Base-by-base conservation (phyloP, 768 basidiomycete species). In the Hericium coralloides region DNA sequence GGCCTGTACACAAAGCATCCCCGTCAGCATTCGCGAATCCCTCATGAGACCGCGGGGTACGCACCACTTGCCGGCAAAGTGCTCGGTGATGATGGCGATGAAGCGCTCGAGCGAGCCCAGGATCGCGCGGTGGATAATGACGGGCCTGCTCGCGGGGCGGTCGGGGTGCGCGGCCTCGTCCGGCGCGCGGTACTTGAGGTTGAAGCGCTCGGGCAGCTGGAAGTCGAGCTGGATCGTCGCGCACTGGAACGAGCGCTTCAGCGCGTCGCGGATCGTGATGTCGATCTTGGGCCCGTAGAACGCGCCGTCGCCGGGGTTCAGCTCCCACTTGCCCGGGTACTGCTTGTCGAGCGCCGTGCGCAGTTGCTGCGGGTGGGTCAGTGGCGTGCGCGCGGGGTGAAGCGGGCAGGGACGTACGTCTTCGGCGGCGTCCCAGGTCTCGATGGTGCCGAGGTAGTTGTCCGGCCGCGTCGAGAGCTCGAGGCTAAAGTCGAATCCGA, bases 211-310 rank as follows among this genome's bases (percentile, higher is more conserved):
- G 10, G 97, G 97, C 1, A 99, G 82, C 71, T 99, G 93, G 83
- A 98, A 99, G 74, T 98, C 95, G 58, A 99, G 89, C 73, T 98
- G 91, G 70, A 98, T 98, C 2, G 97, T 98, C 41, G 94, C 97
- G 66, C 95, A 98, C 71, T 99, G 97, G 84, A 93, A 95, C 22
- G 92, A 92, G 49, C 97, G 85, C 38, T 79, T 83, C 22, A 98
- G 78, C 0, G 97, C 95, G 65, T 99, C 97, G 23, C 84, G 82
- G 68, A 98, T 89, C 58, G 89, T 92, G 74, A 99, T 95, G 72
- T 98, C 97, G 66, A 98, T 95, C 77, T 98, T 98, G 61, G 97
- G 97, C 0, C 97, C 97, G 73, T 99, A 99, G 81, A 99, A 99
- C 10, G 97, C 97, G 52, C 97, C 97, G 66, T 99, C 97, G 48